phyloP scores from a whole-genome alignment of 768 basidiomycete species.

The Termitomyces sp. region DNA sequence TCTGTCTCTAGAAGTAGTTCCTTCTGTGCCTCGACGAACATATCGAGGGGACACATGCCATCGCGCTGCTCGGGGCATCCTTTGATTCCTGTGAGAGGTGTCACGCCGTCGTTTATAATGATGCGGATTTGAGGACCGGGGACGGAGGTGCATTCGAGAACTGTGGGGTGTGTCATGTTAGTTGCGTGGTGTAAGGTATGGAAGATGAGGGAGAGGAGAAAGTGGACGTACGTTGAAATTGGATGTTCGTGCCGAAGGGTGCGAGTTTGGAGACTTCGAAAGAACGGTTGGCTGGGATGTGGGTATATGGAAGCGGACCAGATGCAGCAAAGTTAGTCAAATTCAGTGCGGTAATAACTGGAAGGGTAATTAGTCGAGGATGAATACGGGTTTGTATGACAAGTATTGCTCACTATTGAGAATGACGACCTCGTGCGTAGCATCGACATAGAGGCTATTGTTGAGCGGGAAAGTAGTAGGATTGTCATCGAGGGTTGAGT shows the following conservation, averaged over 20 bases:
- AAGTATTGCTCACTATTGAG: constrained; percentile 54
- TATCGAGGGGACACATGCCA: constrained; percentile 71
- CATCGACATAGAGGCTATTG: constrained; percentile 78
- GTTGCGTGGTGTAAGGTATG: not conserved
- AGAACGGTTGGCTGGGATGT: constrained; percentile 56
- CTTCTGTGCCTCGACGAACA: constrained; percentile 67
- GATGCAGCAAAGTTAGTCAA: constrained; percentile 61
- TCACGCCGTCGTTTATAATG: constrained; percentile 85
- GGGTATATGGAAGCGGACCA: constrained; percentile 74
- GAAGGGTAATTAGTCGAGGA: not conserved
- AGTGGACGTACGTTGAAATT: constrained; percentile 68
- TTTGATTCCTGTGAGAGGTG: constrained; percentile 69
- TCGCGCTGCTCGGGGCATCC: constrained; percentile 70
- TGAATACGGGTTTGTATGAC: not conserved
- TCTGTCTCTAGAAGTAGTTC: constrained; percentile 60
- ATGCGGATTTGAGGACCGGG: constrained; percentile 64
- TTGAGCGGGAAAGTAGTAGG: constrained; percentile 64
- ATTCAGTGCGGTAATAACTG: constrained; percentile 83
- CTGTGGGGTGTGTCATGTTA: constrained; percentile 27
- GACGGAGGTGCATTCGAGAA: constrained; percentile 52
- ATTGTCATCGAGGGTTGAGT: constrained; percentile 71
- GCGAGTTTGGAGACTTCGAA: constrained; percentile 76
- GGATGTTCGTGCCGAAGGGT: constrained; percentile 85
- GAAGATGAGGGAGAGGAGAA: not conserved
- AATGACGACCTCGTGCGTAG: constrained; percentile 88